Base-by-base conservation (phyloP, 2,329 filamentous ascomycete genomes). In the Apiospora saccharicola region DNA sequence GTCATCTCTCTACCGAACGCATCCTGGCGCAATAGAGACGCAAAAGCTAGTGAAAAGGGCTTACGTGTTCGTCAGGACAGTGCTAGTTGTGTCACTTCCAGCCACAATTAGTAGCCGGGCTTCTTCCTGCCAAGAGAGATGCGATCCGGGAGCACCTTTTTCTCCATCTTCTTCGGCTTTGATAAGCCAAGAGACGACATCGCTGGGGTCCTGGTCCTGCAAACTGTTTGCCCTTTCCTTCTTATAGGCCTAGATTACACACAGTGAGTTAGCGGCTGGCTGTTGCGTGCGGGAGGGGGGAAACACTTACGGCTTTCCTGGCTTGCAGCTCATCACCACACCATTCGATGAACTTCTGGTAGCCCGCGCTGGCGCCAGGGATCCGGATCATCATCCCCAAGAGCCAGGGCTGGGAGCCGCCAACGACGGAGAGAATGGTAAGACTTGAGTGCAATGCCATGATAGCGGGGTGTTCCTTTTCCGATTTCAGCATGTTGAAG, bases 401-500 rank as follows among this genome's bases (percentile, higher is more conserved):
- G 0, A 81, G 75, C 82, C 82, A 84, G 2, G 75, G 75, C 19
- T 74, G 22, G 5, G 57, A 64, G 34, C 57, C 30, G 30, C 57
- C 57, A 34, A 64, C 34, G 22, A 64, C n/a, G 19, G 57, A 13
- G 57, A 64, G 57, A 4, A 64, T n/a, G 30, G 57, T 10, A 69
- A 74, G 74, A 47, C 69, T 67, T 1, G 37, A 41, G 34, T 74
- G 75, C 44, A 76, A 47, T 1, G 68, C 72, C 34, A 67, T 67
- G 24, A 75, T 79, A 1, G 80, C 82, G 77, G 78, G 81, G 69
- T 82, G 80, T 30, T 78, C 71, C 44, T 79, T 75, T 12, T 78
- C 79, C 13, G 76, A 74, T 30, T 82, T 78, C 24, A 84, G 76
- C 77, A 82, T 84, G 44, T 81, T 79, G 74, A 83, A 84, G 67